Base-by-base conservation (phyloP, 768 basidiomycete species). In the Pleurotus pulmonarius region DNA sequence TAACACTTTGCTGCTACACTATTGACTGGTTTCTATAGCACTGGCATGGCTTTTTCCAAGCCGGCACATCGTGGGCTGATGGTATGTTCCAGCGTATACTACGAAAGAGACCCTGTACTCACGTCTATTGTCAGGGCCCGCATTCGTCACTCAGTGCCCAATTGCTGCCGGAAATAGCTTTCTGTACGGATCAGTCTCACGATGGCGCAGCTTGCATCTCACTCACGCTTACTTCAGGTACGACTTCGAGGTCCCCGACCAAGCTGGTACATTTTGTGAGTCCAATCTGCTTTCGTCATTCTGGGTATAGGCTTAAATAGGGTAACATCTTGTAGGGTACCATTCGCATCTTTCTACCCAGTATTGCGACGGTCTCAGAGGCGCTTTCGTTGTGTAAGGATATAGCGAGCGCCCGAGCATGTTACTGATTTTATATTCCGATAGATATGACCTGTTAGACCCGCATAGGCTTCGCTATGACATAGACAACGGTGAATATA, bases 371-470 rank as follows among this genome's bases (percentile, higher is more conserved):
- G 75, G 77, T 13, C 63, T 75, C 22, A 68, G 75, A 22, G 77
- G 77, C 12, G 66, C 73, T 29, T 4, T 40, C 76, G 25, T 45
- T 3, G 43, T 46, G 24, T 55, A 18, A n/a, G 45, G 8, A 24
- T 18, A 25, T n/a, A 11, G 15, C 29, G 9, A 34, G 29, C 8
- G 29, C 29, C 3, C 9, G 29, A 8, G 9, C 29, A 11, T 9
- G 9, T 9, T 8, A 34, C 29, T 34, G 29, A 34, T 34, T 34
- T 34, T 34, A 34, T 34, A 11, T 9, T 34, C 1, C 40, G 63
- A 80, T 6, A 71, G 80, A 26, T 80, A 78, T 57, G 78, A 79
- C 62, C 74, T 75, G 13, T 25, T 71, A 8, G 80, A 81, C 58
- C 80, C 79, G 13, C 69, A 69, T 49, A 62, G 55, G 1, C 7